phyloP scores from a whole-genome alignment of 1,139 yeast species.

The Scheffersomyces quercinus region DNA sequence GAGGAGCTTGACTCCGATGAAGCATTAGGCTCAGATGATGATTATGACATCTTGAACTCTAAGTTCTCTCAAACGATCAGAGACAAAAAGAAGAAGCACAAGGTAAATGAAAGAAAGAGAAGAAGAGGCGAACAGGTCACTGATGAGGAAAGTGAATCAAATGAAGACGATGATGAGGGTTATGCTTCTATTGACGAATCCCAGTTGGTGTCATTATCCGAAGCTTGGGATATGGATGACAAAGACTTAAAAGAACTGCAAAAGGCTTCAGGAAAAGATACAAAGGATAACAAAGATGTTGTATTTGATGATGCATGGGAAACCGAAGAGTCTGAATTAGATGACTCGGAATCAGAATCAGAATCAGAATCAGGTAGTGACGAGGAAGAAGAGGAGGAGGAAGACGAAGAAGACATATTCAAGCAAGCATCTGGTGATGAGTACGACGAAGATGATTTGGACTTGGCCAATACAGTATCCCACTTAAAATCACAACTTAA shows the following conservation, averaged over 20 bases:
- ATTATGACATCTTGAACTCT: conserved; percentile 64
- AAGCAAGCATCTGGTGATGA: conserved; percentile 17
- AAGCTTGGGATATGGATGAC: conserved; percentile 87
- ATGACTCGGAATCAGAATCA: conserved; percentile 15
- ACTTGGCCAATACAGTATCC: conserved; percentile 36
- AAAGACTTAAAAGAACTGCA: conserved; percentile 35
- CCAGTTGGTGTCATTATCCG: conserved; percentile 74
- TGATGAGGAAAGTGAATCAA: conserved; percentile 18
- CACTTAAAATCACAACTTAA: conserved; percentile 29
- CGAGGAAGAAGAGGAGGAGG: conserved; percentile 16
- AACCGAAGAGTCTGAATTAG: conserved; percentile 22
- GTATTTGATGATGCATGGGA: conserved; percentile 48
- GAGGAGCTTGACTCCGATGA: conserved; percentile 79
- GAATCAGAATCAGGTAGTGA: conserved; percentile 15
- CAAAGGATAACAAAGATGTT: conserved; percentile 26
- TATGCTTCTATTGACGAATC: conserved; percentile 67
- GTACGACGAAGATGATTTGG: conserved; percentile 30
- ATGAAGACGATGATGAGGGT: conserved; percentile 41
- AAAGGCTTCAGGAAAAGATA: conserved; percentile 3
- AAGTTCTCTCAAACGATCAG: conserved; percentile 69
- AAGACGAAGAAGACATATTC: conserved; percentile 20
- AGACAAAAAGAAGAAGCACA: conserved; percentile 47
- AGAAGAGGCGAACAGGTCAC: conserved; percentile 15
- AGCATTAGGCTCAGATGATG: conserved; percentile 76
- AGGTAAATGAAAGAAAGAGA: conserved; percentile 24